These are phyloP conservation scores for Paraphoma chrysanthemicola DNA, from an alignment of 2,329 filamentous ascomycete species.

Conservation along the genomic window DNA sequence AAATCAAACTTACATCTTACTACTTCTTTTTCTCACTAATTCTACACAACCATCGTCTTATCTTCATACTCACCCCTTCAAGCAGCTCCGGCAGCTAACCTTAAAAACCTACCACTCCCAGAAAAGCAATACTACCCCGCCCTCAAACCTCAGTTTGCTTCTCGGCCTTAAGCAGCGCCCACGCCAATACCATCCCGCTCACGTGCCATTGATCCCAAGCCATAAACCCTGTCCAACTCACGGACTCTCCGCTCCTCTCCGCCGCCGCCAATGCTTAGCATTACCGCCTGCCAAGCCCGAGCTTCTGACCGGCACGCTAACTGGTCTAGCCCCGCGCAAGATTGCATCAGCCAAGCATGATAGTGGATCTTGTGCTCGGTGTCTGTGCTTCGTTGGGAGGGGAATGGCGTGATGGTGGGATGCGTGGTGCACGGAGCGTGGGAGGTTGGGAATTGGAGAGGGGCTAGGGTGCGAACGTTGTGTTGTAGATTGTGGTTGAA, in stretches of 20 bases:
- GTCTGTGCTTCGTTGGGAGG: not conserved
- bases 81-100: too few relatives aligned
- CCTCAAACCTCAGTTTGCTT: not conserved
- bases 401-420: slow-evolving; percentile 2
- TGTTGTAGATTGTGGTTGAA: too few relatives aligned
- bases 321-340: not conserved
- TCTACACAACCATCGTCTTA: too few relatives aligned
- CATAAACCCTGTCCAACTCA: not conserved
- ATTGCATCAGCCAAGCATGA: slow-evolving; percentile 32
- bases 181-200: not conserved
- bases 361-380: not conserved
- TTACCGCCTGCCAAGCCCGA: slow-evolving; percentile 18
- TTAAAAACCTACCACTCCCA: too few relatives aligned
- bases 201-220: not conserved
- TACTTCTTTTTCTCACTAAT: not conserved
- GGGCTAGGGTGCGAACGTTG: too few relatives aligned
- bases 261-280: slow-evolving; percentile 22
- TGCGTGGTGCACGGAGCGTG: not conserved
- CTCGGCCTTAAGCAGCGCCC: not conserved
- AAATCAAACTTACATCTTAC: slow-evolving; percentile 7
- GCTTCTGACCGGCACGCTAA: not conserved
- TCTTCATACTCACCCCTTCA: too few relatives aligned
- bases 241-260: slow-evolving; percentile 32
- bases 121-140: too few relatives aligned
- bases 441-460: too few relatives aligned